Evolutionary conservation across 208 protist species (phyloP).

Genomic region (Leishmania braziliensis): DNA sequence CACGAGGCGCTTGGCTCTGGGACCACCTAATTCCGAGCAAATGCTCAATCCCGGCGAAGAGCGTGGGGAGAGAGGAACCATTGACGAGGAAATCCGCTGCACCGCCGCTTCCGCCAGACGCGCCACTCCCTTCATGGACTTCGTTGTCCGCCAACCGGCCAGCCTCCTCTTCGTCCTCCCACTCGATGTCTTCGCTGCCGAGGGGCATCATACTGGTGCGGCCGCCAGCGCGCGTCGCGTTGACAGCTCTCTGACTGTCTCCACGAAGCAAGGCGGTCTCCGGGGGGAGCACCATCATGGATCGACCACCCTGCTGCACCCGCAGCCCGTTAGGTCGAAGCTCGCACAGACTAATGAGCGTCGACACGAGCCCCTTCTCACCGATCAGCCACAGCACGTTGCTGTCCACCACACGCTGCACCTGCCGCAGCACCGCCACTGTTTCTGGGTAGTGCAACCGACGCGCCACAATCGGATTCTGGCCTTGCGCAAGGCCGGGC

Average conservation of each 20-base stretch:
- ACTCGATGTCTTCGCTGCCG: slow-evolving; percentile 11
- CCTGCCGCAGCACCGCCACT: slow-evolving; percentile 51
- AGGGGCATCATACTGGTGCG: not conserved
- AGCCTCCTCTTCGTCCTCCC: slow-evolving; percentile 37
- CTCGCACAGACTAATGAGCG: slow-evolving; percentile 70
- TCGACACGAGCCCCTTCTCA: slow-evolving; percentile 50
- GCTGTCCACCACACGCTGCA: slow-evolving; percentile 83
- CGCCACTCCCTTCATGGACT: slow-evolving; percentile 12
- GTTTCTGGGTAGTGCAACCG: slow-evolving; percentile 60
- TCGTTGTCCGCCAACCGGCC: slow-evolving; percentile 16
- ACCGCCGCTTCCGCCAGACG: slow-evolving; percentile 17
- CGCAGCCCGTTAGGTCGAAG: slow-evolving; percentile 39
- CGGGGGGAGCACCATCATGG: slow-evolving; percentile 33
- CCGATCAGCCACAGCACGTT: slow-evolving; percentile 84
- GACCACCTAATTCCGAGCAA: slow-evolving; percentile 15
- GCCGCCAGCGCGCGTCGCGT: not conserved
- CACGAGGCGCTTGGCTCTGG: not conserved
- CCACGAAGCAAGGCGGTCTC: slow-evolving; percentile 3
- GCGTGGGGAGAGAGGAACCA: slow-evolving; percentile 22
- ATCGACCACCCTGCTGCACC: slow-evolving; percentile 42
- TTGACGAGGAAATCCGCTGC: slow-evolving; percentile 29
- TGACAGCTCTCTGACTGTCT: not conserved
- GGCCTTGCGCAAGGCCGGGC: slow-evolving; percentile 47
- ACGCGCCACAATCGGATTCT: slow-evolving; percentile 41
- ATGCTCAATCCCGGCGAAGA: slow-evolving; percentile 28